Percentiles rank a stretch among this genome's conserved stretches.
Conservation (phyloP, 768 basidiomycete genomes). For the Lactarius trivialis region DNA sequence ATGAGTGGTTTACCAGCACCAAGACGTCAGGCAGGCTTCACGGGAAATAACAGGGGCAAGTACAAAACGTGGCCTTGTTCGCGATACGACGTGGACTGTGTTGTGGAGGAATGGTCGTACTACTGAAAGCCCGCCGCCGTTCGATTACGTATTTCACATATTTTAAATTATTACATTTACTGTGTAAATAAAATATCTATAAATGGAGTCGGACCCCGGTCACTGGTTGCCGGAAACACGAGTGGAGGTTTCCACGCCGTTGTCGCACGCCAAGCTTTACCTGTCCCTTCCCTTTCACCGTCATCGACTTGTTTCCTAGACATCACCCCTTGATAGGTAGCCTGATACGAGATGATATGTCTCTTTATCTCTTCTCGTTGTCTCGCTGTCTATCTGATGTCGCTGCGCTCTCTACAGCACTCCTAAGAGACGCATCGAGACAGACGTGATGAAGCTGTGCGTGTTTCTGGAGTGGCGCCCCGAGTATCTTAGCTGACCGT, state of each 20-base stretch:
- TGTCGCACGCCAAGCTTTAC: neutral
- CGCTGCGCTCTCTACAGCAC: constrained; percentile 49
- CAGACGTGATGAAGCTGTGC: constrained; percentile 99
- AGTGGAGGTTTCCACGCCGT: neutral
- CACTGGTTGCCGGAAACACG: neutral
- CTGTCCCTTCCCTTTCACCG: neutral
- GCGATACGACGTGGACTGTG: constrained; percentile 56
- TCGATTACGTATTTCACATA: neutral
- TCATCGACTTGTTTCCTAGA: constrained; percentile 5
- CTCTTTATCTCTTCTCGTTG: neutral
- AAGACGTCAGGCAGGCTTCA: constrained; percentile 22
- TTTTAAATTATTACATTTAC: neutral
- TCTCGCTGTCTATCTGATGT: constrained; percentile 28
- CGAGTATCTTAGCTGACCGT: neutral
- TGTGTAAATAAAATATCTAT: neutral
- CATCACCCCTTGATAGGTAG: constrained; percentile 16
- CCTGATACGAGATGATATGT: constrained; percentile 53
- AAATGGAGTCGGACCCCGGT: neutral
- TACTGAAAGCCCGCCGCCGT: constrained; percentile 27
- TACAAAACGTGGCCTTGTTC: constrained; percentile 39
- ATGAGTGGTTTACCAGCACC: constrained; percentile 20
- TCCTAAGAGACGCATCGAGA: constrained; percentile 93
- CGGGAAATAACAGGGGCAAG: neutral
- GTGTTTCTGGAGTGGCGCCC: constrained; percentile 24
- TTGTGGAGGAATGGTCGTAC: constrained; percentile 64